These are phyloP conservation scores for Rhizomucor pusillus DNA, from an alignment of 371 early-diverging fungal genomes.

Conservation along the genomic window DNA sequence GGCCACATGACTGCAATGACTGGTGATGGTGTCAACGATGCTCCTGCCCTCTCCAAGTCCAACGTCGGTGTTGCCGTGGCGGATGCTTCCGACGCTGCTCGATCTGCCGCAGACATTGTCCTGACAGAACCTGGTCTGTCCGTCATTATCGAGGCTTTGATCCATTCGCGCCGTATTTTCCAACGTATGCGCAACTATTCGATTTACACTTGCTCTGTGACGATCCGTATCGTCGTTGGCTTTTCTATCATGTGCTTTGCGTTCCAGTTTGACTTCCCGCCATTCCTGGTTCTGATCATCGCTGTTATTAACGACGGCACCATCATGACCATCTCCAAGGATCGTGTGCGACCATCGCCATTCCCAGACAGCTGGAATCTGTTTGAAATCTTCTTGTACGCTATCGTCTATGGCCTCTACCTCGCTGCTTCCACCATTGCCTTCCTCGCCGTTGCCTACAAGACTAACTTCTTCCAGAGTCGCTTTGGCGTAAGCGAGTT, in stretches of 20 bases:
- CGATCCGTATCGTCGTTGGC: constrained; percentile 64
- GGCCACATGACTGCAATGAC: constrained; percentile 89
- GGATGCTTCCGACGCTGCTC: constrained; percentile 76
- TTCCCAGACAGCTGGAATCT: constrained; percentile 61
- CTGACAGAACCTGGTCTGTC: constrained; percentile 78
- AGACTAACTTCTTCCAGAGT: constrained; percentile 47
- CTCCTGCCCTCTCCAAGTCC: constrained; percentile 88
- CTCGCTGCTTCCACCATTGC: constrained; percentile 55
- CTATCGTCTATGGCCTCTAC: constrained; percentile 58
- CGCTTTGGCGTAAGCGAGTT: constrained; percentile 37
- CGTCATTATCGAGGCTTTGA: constrained; percentile 68
- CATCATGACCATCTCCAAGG: constrained; percentile 63
- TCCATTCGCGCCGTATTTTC: constrained; percentile 70
- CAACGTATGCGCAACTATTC: constrained; percentile 71
- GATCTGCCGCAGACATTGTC: constrained; percentile 78
- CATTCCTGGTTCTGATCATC: constrained; percentile 64
- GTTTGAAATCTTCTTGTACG: constrained; percentile 56
- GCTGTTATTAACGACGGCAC: constrained; percentile 65
- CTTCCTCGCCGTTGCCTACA: constrained; percentile 46
- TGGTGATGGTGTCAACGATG: constrained; percentile 98
- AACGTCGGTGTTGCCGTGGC: constrained; percentile 86
- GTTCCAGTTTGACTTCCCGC: constrained; percentile 62
- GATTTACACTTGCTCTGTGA: constrained; percentile 63
- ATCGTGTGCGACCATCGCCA: constrained; percentile 58
- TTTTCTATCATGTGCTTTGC: constrained; percentile 59